phyloP scores from a whole-genome alignment of 192 early-diverging fungal genomes.

The Paraglomus brasilianum region DNA sequence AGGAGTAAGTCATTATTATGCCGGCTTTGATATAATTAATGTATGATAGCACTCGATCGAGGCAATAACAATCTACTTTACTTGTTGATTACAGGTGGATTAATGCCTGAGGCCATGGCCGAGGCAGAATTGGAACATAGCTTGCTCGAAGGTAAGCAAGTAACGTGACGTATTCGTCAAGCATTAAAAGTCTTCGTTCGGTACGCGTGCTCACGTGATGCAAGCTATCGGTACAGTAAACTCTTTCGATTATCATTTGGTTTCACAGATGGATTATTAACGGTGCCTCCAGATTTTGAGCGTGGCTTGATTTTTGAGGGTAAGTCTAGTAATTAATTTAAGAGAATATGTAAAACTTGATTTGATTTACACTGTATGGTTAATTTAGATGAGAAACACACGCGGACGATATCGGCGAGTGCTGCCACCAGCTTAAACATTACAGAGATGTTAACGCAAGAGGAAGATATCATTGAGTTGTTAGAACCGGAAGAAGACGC shows the following conservation, averaged over 20 bases:
- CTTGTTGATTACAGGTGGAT: conserved; percentile 43
- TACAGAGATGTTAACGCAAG: conserved; percentile 39
- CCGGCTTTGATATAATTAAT: background rate
- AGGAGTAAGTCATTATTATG: conserved; percentile 51
- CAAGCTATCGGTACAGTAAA: background rate
- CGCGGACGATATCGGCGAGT: background rate
- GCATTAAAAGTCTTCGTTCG: background rate
- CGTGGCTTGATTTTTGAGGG: conserved; percentile 60
- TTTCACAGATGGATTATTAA: conserved; percentile 47
- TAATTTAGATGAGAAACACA: conserved; percentile 2
- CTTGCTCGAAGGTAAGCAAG: conserved; percentile 35
- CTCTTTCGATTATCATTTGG: conserved; percentile 14
- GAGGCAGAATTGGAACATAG: conserved; percentile 36
- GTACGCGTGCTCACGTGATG: background rate
- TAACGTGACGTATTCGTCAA: no score
- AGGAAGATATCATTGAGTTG: conserved; percentile 34
- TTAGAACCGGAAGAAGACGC: conserved; percentile 29
- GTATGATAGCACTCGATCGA: background rate
- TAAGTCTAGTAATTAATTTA: background rate
- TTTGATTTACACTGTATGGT: conserved; percentile 3
- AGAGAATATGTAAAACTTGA: background rate
- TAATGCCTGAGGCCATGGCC: conserved; percentile 45
- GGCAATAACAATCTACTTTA: background rate
- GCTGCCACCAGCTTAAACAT: conserved; percentile 36
- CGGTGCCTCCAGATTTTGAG: conserved; percentile 69